Conservation (phyloP, 2,329 filamentous ascomycete species). For the Fusarium pilosicola region DNA sequence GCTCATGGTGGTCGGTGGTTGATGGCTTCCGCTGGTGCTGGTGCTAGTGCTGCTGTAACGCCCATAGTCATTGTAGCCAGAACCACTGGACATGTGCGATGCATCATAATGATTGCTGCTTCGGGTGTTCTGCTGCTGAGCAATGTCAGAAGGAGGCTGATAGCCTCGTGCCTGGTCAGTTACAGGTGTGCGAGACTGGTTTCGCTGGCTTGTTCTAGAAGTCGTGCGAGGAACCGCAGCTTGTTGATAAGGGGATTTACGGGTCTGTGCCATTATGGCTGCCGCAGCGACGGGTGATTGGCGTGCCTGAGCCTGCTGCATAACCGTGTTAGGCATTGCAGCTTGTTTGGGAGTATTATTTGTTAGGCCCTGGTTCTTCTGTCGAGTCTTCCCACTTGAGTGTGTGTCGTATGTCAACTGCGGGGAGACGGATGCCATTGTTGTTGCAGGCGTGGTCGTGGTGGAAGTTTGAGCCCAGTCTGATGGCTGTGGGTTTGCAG, state of each 20-base stretch:
- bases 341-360: slow-evolving; percentile 17
- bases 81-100: slow-evolving; percentile 12
- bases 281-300: slow-evolving; percentile 43
- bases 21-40: slow-evolving; percentile 4
- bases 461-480: slow-evolving; percentile 23
- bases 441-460: slow-evolving; percentile 1
- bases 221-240: slow-evolving; percentile 41
- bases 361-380: slow-evolving; percentile 12
- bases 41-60: slow-evolving; percentile 24
- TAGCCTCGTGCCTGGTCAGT: slow-evolving; percentile 33
- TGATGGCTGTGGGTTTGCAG: slow-evolving; percentile 23
- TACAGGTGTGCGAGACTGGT: slow-evolving; percentile 46
- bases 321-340: slow-evolving; percentile 20
- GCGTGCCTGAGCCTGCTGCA: slow-evolving; percentile 38
- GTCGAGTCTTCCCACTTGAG: slow-evolving; percentile 1
- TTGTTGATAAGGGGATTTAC: slow-evolving; percentile 47
- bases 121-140: slow-evolving; percentile 22
- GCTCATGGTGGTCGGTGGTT: slow-evolving; percentile 30
- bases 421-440: slow-evolving; percentile 26
- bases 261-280: slow-evolving; percentile 46
- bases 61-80: slow-evolving; percentile 36
- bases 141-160: slow-evolving; percentile 28
- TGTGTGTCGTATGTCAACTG: slow-evolving; percentile 16
- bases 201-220: slow-evolving; percentile 50
- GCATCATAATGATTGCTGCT: slow-evolving; percentile 15